Evolutionary conservation across 371 early-diverging fungal genomes (phyloP).

Genomic region (Circinella umbellata): DNA sequence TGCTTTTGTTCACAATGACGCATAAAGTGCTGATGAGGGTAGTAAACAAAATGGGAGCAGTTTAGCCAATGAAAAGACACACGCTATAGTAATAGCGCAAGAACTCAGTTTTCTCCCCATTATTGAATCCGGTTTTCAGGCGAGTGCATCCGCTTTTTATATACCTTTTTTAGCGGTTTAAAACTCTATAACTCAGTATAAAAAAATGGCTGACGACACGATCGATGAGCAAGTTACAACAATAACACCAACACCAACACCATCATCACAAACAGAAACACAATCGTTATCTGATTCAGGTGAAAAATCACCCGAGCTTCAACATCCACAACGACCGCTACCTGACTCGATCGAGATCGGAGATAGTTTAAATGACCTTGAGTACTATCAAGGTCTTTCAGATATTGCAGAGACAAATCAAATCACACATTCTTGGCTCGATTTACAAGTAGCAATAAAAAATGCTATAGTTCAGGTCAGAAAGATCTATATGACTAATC

Average conservation of each 20-base stretch:
- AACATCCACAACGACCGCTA: constrained; percentile 1
- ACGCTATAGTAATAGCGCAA: too few species aligned
- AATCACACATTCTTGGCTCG: constrained; percentile 3
- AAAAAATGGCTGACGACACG: constrained; percentile 14
- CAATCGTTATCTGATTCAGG: not conserved
- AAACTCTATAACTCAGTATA: too few species aligned
- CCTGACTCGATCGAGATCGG: constrained; percentile 12
- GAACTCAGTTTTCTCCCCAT: too few species aligned
- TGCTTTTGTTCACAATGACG: too few species aligned
- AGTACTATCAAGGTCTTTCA: constrained; percentile 3
- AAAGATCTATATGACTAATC: not conserved
- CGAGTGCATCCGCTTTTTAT: too few species aligned
- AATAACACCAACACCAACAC: not conserved
- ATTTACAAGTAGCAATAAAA: constrained; percentile 12
- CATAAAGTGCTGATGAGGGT: too few species aligned
- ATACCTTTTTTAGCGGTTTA: too few species aligned
- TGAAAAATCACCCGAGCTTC: not conserved
- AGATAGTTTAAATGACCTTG: constrained; percentile 3
- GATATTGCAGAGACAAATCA: constrained; percentile 7
- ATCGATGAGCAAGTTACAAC: constrained; percentile 9
- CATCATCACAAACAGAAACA: not conserved
- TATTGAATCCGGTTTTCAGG: too few species aligned
- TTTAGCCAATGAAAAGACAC: too few species aligned
- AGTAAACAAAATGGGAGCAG: too few species aligned
- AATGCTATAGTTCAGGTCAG: constrained; percentile 5